Conservation (phyloP, 2,329 filamentous ascomycete species). For the Fusarium torreyae region DNA sequence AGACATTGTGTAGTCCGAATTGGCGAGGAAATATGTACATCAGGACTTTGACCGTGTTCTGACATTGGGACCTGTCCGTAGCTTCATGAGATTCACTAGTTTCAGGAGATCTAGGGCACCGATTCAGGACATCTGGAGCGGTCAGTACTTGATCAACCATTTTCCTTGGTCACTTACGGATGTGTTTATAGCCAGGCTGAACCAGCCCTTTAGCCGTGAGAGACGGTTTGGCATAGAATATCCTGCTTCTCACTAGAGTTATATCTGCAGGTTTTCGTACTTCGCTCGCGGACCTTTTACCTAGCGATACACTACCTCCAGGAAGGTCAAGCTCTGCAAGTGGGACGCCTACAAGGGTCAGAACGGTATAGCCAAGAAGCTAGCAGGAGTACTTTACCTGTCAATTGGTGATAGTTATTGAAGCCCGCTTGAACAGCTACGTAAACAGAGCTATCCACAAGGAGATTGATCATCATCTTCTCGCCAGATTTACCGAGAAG, state of each 20-base stretch:
- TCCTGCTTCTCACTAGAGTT: conserved; percentile 82
- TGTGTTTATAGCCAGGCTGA: conserved; percentile 82
- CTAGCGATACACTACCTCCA: conserved; percentile 25
- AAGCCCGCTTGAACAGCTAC: conserved; percentile 69
- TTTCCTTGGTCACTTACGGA: conserved; percentile 72
- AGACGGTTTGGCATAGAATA: conserved; percentile 85
- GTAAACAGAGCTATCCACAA: conserved; percentile 86
- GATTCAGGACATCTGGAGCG: conserved; percentile 82
- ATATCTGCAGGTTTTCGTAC: conserved; percentile 70
- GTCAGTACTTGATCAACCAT: conserved; percentile 27
- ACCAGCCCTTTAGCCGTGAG: conserved; percentile 78
- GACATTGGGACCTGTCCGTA: conserved; percentile 38
- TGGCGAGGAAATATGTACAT: conserved; percentile 96
- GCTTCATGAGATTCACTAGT: background rate
- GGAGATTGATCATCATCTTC: conserved; percentile 80
- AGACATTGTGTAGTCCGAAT: conserved; percentile 93
- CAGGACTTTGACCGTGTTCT: conserved; percentile 79
- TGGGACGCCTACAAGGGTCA: conserved; percentile 61
- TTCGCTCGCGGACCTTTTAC: background rate
- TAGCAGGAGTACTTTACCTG: conserved; percentile 67
- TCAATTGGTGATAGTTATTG: conserved; percentile 83
- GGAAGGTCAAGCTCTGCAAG: conserved; percentile 62
- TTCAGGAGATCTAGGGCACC: conserved; percentile 61
- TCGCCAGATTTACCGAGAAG: conserved; percentile 84
- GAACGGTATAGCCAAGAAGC: background rate